Conservation (phyloP, 2,329 filamentous ascomycete genomes). For the Aspergillus nomiae region DNA sequence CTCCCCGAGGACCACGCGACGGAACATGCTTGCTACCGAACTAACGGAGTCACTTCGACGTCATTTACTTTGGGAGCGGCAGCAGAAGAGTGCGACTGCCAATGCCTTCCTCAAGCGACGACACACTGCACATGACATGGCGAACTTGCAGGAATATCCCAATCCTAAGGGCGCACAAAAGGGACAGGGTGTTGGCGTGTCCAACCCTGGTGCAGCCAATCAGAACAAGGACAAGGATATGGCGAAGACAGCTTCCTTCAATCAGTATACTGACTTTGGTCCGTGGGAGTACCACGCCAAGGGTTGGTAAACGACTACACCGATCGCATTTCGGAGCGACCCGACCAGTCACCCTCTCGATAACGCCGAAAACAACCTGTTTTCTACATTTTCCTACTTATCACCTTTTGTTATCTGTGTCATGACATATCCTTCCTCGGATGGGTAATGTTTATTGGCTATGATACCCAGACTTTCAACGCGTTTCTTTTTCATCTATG, state of each 20-base stretch:
- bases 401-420: conserved; percentile 5
- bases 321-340: not conserved
- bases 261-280: conserved; percentile 82
- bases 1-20: conserved; percentile 86
- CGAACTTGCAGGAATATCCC: conserved; percentile 81
- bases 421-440: conserved; percentile 12
- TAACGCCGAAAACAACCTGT: not conserved
- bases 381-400: not conserved
- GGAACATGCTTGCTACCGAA: conserved; percentile 95
- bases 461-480: conserved; percentile 23
- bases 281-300: conserved; percentile 83
- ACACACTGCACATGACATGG: conserved; percentile 88
- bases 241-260: conserved; percentile 73
- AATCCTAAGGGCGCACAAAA: conserved; percentile 61
- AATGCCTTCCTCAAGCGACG: conserved; percentile 86
- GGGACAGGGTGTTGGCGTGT: conserved; percentile 24
- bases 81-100: conserved; percentile 87
- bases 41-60: conserved; percentile 89
- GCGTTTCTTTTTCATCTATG: conserved; percentile 15
- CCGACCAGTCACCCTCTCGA: not conserved
- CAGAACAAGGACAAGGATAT: conserved; percentile 59
- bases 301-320: conserved; percentile 65
- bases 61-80: conserved; percentile 90
- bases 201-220: conserved; percentile 20
- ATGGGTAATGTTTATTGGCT: conserved; percentile 22